These are phyloP conservation scores for Citropsis articulata DNA, from an alignment of 345 rosid genomes.

Conservation along the genomic window DNA sequence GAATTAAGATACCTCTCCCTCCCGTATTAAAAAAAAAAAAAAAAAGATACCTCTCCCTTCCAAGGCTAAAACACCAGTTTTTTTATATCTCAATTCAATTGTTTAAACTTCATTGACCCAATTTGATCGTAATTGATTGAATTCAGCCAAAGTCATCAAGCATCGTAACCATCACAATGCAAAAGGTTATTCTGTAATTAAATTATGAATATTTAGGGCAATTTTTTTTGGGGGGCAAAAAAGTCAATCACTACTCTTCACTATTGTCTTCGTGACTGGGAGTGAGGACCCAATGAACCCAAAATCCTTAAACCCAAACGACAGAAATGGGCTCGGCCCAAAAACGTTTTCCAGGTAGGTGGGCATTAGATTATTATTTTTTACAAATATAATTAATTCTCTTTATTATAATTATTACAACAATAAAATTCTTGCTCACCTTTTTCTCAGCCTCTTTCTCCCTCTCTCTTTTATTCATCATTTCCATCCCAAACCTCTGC, in stretches of 20 bases:
- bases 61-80: background rate
- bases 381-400: background rate
- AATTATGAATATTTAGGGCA: no score
- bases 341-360: background rate
- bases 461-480: constrained; percentile 30
- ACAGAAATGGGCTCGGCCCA: constrained; percentile 5
- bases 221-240: no score
- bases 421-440: background rate
- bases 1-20: background rate
- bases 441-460: background rate
- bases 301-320: constrained; percentile 3
- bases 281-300: background rate
- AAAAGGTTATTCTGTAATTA: background rate
- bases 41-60: background rate
- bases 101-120: background rate
- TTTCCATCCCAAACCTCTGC: constrained; percentile 47
- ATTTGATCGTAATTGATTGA: background rate
- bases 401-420: background rate
- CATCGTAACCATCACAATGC: background rate
- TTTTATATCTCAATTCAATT: background rate
- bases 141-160: background rate
- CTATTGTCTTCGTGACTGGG: background rate
- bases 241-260: background rate
- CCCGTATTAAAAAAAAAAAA: no score
- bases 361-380: background rate